Base-by-base conservation (phyloP, 2,329 filamentous ascomycete genomes). In the Onygenales sp. region DNA sequence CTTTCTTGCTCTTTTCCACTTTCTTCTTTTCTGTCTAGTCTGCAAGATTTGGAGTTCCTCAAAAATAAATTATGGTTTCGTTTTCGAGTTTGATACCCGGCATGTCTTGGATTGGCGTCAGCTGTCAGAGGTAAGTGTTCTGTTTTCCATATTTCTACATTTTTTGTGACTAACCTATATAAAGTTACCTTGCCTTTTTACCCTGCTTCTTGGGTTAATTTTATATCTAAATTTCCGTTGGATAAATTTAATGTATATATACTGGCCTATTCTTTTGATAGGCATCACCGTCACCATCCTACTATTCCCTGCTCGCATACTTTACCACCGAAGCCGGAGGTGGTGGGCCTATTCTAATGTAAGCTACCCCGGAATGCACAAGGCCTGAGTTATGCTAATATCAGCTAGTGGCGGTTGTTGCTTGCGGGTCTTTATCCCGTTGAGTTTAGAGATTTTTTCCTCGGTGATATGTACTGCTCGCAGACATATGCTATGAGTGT, bases 381-480 rank as follows among this genome's bases (percentile, higher is more conserved):
- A 17, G 36, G 2, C 21, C 50, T 17, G 7, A 9, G 6, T 14
- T 9, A 54, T 35, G 55, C 69, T 76, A 57, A 75, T 53, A 7
- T 3, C 10, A 9, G 41, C 7, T 58, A 93, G 86, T 94, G 87
- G 81, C 87, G 93, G 56, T 76, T 97, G 14, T 73, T 94, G 51
- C 79, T 92, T 48, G 89, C 92, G 11, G 91, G 91, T 3, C 68
- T 95, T 17, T 96, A 94, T 64, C 89, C 89, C 1, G 93, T 98
- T 49, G 92, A 97, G 67, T 98, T 97, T 68, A 83, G 91, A 54
- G 93, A 98, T 70, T 97, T 98, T 72, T 97, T 96, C 70, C 79
- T 97, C 0, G 93, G 93, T 51, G 93, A 98, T 67, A 96, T 97
- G 78, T 95, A 95, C 69, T 97, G 92, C 70, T 97, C 93, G 2